Conservation (phyloP, 345 rosid species). For the Gynandropsis gynandra region DNA sequence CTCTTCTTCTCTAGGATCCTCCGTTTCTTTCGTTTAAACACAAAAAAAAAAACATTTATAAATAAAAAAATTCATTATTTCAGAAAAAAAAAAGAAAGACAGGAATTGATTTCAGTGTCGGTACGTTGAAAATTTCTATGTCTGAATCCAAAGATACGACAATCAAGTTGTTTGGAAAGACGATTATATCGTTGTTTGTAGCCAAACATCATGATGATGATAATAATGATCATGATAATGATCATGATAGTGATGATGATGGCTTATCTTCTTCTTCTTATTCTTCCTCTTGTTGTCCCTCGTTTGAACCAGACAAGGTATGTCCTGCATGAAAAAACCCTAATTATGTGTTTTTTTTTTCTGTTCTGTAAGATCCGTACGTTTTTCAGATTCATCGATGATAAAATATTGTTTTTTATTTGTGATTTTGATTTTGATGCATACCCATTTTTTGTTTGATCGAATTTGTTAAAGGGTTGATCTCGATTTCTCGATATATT, state of each 20-base stretch:
- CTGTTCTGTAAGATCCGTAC: too few species aligned
- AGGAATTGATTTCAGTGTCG: conserved; percentile 1
- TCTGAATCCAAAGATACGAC: conserved; percentile 15
- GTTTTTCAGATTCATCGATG: too few species aligned
- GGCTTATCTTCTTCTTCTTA: conserved; percentile 16
- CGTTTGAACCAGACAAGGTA: conserved; percentile 21
- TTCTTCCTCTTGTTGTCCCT: conserved; percentile 15
- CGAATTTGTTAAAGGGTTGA: too few species aligned
- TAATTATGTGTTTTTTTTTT: neutral
- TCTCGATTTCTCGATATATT: too few species aligned
- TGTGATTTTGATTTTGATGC: too few species aligned
- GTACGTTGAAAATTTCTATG: conserved; percentile 2
- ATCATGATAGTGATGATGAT: too few species aligned
- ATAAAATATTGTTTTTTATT: too few species aligned
- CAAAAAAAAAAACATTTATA: too few species aligned
- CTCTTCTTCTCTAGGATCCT: conserved; percentile 6
- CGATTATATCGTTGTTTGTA: conserved; percentile 18
- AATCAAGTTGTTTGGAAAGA: conserved; percentile 23
- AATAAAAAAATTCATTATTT: too few species aligned
- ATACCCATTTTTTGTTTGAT: too few species aligned
- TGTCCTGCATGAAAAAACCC: conserved; percentile 3
- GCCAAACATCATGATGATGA: neutral
- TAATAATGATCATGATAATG: too few species aligned
- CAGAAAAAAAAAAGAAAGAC: conserved; percentile 15
- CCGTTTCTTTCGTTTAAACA: neutral